Evolutionary conservation across 306 rosid genomes (phyloP).

Genomic region (Spatholobus suberectus): DNA sequence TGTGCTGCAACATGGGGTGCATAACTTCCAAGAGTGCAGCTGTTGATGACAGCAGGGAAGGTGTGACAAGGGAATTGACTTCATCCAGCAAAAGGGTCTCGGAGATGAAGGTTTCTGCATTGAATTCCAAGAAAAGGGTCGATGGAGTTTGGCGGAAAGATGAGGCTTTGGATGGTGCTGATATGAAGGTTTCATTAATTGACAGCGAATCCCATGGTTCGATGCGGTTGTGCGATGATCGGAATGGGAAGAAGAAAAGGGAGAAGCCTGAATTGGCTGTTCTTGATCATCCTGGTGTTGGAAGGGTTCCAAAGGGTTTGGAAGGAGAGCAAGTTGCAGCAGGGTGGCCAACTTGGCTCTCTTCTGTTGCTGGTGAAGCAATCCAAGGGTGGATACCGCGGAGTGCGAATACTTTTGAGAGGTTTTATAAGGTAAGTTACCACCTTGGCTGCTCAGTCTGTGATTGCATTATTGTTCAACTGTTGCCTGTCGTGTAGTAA

Average conservation of each 20-base stretch:
- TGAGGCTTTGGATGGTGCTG: conserved; percentile 45
- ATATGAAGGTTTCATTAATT: conserved; percentile 53
- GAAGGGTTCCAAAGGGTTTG: conserved; percentile 69
- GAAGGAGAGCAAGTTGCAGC: conserved; percentile 91
- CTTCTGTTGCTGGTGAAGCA: conserved; percentile 87
- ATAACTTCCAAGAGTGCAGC: conserved; percentile 65
- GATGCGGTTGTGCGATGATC: conserved; percentile 50
- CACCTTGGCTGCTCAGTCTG: conserved; percentile 22
- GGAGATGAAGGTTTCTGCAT: conserved; percentile 39
- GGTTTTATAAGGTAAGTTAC: conserved; percentile 69
- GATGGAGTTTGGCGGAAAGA: conserved; percentile 58
- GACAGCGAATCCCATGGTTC: conserved; percentile 61
- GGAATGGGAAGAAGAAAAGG: conserved; percentile 53
- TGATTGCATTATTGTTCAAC: conserved; percentile 1
- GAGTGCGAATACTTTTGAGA: conserved; percentile 79
- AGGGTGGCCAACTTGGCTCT: conserved; percentile 97
- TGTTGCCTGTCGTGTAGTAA: too few species aligned
- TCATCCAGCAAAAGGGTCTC: conserved; percentile 52
- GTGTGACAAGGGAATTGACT: conserved; percentile 51
- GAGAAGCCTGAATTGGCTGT: conserved; percentile 49
- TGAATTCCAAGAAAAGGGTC: conserved; percentile 54
- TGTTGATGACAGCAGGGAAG: conserved; percentile 67
- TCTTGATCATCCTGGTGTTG: conserved; percentile 53
- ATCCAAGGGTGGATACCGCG: conserved; percentile 88
- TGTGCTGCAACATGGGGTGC: conserved; percentile 72